These are phyloP conservation scores for Dianthus caryophyllus DNA, from an alignment of 148 eudicot species.

Conservation along the genomic window DNA sequence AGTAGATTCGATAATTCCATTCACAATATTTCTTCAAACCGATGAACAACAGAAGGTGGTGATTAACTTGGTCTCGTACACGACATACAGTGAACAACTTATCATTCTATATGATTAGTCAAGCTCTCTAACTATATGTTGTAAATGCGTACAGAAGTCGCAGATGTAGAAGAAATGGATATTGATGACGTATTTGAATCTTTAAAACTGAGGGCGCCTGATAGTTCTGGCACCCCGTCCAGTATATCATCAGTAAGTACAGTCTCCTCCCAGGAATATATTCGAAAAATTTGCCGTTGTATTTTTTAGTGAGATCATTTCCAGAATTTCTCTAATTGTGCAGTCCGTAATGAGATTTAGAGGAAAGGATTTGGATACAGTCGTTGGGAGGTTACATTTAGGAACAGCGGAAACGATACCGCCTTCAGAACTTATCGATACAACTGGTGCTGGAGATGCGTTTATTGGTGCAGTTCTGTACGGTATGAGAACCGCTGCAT, in stretches of 20 bases:
- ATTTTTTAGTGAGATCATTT: background rate
- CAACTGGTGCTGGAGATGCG: conserved; percentile 96
- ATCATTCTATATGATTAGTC: background rate
- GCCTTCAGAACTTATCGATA: conserved; percentile 74
- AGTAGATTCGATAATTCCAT: too few species aligned
- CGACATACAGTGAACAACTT: too few species aligned
- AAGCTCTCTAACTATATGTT: conserved; percentile 14
- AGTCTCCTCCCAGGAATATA: conserved; percentile 6
- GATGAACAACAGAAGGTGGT: too few species aligned
- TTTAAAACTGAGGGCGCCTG: conserved; percentile 47
- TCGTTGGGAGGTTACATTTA: conserved; percentile 64
- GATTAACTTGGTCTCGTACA: too few species aligned
- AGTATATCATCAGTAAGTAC: conserved; percentile 66
- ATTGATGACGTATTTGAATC: conserved; percentile 49
- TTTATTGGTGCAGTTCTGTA: conserved; percentile 90
- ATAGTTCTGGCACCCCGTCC: conserved; percentile 39
- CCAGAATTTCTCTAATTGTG: background rate
- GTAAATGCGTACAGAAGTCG: conserved; percentile 33
- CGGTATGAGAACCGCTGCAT: conserved; percentile 41
- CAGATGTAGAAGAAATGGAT: conserved; percentile 46
- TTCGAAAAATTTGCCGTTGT: background rate
- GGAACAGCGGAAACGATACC: conserved; percentile 91
- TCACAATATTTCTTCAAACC: too few species aligned
- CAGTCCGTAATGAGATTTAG: conserved; percentile 51
- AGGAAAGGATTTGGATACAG: conserved; percentile 63